A percentile compares a stretch with the other conserved stretches of the same genome.
Conservation (phyloP, 2,329 filamentous ascomycete species). For the Claviceps maximensis region DNA sequence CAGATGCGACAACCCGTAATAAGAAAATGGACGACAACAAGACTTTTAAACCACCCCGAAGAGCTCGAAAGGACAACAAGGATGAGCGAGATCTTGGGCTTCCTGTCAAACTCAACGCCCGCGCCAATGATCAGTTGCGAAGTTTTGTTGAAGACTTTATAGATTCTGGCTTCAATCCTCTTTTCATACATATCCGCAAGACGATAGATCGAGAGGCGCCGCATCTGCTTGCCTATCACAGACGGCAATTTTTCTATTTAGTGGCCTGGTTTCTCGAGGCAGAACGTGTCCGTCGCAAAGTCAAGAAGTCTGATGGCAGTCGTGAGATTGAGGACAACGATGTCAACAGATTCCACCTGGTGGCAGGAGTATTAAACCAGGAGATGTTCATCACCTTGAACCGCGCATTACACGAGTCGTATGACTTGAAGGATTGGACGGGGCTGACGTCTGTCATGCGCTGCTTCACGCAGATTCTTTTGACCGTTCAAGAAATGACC, state of each 20-base stretch:
- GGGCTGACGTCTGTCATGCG: conserved; percentile 80
- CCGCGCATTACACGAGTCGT: conserved; percentile 62
- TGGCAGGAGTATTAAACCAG: conserved; percentile 84
- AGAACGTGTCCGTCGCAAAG: conserved; percentile 57
- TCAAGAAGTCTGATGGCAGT: conserved; percentile 40
- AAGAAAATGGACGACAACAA: conserved; percentile 86
- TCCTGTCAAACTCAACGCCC: conserved; percentile 53
- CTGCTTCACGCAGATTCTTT: conserved; percentile 86
- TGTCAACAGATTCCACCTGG: conserved; percentile 67
- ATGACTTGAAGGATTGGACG: conserved; percentile 76
- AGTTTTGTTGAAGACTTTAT: conserved; percentile 86
- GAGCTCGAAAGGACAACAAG: conserved; percentile 45
- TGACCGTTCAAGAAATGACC: conserved; percentile 87
- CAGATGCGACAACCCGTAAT: conserved; percentile 57
- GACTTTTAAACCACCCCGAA: conserved; percentile 72
- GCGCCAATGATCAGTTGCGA: conserved; percentile 64
- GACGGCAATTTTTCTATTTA: conserved; percentile 81
- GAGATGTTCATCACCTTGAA: conserved; percentile 88
- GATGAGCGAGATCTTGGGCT: conserved; percentile 65
- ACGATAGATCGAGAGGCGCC: conserved; percentile 83
- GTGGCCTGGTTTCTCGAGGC: conserved; percentile 87
- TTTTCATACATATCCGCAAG: conserved; percentile 74
- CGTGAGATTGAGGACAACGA: conserved; percentile 31
- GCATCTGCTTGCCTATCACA: conserved; percentile 63
- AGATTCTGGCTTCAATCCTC: conserved; percentile 87